Base-by-base conservation (phyloP, 441 rosid genomes). In the Cnidoscolus chayamansa region DNA sequence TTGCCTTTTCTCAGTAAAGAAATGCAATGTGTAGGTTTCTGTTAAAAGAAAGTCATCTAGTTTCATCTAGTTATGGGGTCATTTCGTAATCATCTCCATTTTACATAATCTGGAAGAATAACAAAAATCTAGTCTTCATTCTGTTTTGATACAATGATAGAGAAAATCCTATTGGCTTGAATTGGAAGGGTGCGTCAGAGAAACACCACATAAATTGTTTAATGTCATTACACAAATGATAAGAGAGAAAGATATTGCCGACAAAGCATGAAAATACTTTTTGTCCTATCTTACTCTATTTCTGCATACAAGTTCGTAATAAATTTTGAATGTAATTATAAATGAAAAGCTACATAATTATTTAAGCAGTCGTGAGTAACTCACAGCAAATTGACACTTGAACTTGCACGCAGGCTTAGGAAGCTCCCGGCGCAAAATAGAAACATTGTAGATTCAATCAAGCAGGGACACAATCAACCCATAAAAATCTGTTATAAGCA, bases 191-290 rank as follows among this genome's bases (percentile, higher is more conserved):
- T 55, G 58, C 55, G 72, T 56, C 53, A 54, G 69, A 62, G 49
- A 62, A 72, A 69, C 17, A 54, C 1, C 45, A 56, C 11, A 20
- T 40, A 35, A 0, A 12, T 30, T 16, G 11, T n/a, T n/a, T 10
- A 40, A 54, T 43, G 16, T 53, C 32, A 73, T 56, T 15, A 25
- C 1, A 25, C 48, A 2, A 7, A n/a, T 68, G 4, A 12, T 16
- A 0, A 37, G 20, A 74, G 3, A 61, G 19, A 20, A 49, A 55
- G 65, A 55, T 17, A 65, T 86, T 90, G 92, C 85, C 88, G 83
- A 86, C 88, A 83, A 78, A 71, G 84, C 83, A 80, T 75, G 77
- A 59, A 63, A 73, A 76, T 72, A 81, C 77, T 77, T 84, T 54
- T 75, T 25, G 25, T 73, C 50, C 78, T 60, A 72, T 70, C 75